These are phyloP conservation scores for Vanrija sp. DNA, from an alignment of 1,284 basidiomycete species.

Conservation along the genomic window DNA sequence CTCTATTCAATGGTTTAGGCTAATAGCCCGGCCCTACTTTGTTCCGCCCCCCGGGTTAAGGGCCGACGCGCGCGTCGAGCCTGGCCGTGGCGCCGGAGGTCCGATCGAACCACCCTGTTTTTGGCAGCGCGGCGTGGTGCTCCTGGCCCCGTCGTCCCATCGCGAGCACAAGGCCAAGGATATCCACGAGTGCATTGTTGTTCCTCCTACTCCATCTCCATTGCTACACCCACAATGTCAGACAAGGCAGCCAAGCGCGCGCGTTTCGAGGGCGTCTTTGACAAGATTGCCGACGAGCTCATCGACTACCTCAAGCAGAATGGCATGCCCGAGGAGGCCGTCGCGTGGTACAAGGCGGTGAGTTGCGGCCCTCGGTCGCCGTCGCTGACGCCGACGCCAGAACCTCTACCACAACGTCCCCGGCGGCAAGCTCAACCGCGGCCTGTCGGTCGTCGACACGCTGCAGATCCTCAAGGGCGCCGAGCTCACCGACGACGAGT, in stretches of 20 bases:
- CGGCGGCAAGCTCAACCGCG: conserved; percentile 94
- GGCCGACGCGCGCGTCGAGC: too few species aligned
- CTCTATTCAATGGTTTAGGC: not conserved
- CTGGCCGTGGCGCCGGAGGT: too few species aligned
- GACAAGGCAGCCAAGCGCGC: conserved; percentile 37
- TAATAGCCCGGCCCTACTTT: not conserved
- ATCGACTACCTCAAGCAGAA: conserved; percentile 62
- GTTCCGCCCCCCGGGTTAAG: not conserved
- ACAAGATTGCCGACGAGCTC: conserved; percentile 55
- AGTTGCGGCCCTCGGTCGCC: conserved; percentile 24
- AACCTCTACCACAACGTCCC: conserved; percentile 92
- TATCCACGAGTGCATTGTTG: not conserved
- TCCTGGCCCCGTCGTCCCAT: not conserved
- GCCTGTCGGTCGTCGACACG: conserved; percentile 90
- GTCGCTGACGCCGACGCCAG: conserved; percentile 50
- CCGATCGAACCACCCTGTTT: not conserved
- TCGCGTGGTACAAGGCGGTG: conserved; percentile 74
- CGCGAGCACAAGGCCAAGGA: not conserved
- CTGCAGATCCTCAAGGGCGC: conserved; percentile 79
- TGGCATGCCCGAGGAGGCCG: conserved; percentile 75
- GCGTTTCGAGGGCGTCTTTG: conserved; percentile 53
- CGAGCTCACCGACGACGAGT: conserved; percentile 66
- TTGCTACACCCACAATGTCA: conserved; percentile 1
- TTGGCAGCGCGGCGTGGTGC: not conserved
- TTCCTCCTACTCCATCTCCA: not conserved